Conservation (phyloP, 164 flowering plant species). For the Piper longum region DNA sequence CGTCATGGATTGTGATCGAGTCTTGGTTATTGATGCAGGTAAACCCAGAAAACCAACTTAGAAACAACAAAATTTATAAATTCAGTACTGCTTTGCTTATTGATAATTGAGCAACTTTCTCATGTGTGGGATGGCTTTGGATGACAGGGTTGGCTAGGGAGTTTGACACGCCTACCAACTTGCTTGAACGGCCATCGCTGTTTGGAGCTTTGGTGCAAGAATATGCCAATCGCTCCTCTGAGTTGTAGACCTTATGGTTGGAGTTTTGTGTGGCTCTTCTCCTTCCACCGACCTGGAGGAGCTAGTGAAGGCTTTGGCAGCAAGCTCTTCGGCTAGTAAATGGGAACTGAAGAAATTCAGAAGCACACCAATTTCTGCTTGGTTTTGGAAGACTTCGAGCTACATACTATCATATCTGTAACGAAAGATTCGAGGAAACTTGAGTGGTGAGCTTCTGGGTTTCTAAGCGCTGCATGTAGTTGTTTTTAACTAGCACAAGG, state of each 20-base stretch:
- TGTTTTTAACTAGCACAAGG: no score
- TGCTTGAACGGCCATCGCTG: conserved; percentile 66
- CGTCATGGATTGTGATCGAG: conserved; percentile 93
- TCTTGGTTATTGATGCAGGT: conserved; percentile 95
- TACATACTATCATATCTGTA: no score
- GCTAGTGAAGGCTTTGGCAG: no score
- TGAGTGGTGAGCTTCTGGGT: no score
- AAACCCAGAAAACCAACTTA: conserved; percentile 1
- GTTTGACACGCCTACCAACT: conserved; percentile 52
- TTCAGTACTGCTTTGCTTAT: background rate
- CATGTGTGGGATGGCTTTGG: background rate
- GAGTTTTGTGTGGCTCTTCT: background rate
- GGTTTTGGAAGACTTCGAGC: no score
- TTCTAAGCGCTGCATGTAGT: no score
- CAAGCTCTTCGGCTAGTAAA: no score
- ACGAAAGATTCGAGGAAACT: no score
- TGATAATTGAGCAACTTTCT: background rate
- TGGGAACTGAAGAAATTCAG: no score
- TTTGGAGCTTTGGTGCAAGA: conserved; percentile 86
- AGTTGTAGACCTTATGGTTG: conserved; percentile 16
- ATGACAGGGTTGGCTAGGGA: conserved; percentile 59
- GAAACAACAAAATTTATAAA: background rate
- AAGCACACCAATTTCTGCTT: no score
- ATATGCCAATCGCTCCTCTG: conserved; percentile 69
- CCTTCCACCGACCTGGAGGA: no score